These are phyloP conservation scores for Colletotrichum lupini DNA, from an alignment of 2,329 filamentous ascomycete genomes.

Conservation along the genomic window DNA sequence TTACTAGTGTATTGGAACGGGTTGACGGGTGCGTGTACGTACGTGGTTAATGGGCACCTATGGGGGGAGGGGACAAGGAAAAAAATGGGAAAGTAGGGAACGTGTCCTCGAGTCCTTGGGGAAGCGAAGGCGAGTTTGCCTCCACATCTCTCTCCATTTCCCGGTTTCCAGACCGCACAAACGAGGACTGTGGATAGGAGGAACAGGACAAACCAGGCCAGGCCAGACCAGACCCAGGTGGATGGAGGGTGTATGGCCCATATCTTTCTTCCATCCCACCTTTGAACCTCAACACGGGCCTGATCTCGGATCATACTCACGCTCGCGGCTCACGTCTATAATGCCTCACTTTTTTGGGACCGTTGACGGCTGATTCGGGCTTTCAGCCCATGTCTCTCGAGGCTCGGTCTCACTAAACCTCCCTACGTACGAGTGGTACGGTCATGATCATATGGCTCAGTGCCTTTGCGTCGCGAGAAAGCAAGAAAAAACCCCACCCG, in stretches of 20 bases:
- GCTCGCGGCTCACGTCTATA: not conserved
- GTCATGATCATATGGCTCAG: not conserved
- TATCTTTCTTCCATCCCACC: slow-evolving; percentile 2
- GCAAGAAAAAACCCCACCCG: not conserved
- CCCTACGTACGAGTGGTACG: not conserved
- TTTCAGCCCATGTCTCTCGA: not conserved
- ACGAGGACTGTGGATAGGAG: not conserved
- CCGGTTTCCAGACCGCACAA: slow-evolving; percentile 14
- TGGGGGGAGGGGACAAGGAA: not conserved
- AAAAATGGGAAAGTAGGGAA: slow-evolving; percentile 24
- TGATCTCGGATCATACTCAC: not conserved
- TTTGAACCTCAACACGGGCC: not conserved
- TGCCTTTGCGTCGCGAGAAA: not conserved
- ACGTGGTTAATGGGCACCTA: not conserved
- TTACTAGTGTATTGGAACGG: slow-evolving; percentile 6
- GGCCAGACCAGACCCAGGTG: slow-evolving; percentile 14
- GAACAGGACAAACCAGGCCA: slow-evolving; percentile 14
- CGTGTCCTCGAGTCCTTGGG: slow-evolving; percentile 33
- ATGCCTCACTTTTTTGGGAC: not conserved
- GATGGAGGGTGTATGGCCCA: not conserved
- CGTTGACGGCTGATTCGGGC: not conserved
- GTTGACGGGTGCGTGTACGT: slow-evolving; percentile 18
- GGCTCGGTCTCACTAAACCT: not conserved
- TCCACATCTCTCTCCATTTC: slow-evolving; percentile 22
- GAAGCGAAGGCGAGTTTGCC: slow-evolving; percentile 18